These are phyloP conservation scores for Suhomyces vadensis DNA, from an alignment of 805 yeast species.

Conservation along the genomic window DNA sequence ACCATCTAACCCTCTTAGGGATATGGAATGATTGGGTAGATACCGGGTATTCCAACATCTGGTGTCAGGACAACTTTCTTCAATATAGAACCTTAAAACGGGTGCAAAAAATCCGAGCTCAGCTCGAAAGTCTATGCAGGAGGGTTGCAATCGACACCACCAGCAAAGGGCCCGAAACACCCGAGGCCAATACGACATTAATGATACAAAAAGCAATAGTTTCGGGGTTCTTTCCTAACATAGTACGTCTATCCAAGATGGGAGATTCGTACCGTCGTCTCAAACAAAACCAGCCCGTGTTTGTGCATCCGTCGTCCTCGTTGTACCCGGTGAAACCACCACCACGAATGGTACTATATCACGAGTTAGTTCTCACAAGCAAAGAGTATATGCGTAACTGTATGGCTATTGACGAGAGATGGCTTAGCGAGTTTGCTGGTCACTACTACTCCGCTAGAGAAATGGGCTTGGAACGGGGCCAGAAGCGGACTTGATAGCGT, in stretches of 20 bases:
- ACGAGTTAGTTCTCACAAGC: conserved; percentile 80
- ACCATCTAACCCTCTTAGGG: conserved; percentile 73
- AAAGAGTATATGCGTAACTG: conserved; percentile 88
- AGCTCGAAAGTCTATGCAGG: conserved; percentile 60
- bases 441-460: conserved; percentile 46
- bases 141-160: conserved; percentile 44
- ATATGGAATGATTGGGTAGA: conserved; percentile 78
- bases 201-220: conserved; percentile 56
- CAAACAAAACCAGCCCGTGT: conserved; percentile 69
- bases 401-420: conserved; percentile 66
- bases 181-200: conserved; percentile 5
- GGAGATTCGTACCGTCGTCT: conserved; percentile 73
- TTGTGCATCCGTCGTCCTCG: conserved; percentile 84
- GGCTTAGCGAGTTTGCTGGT: conserved; percentile 77
- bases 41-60: conserved; percentile 62
- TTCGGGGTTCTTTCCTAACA: conserved; percentile 69
- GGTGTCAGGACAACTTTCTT: conserved; percentile 85
- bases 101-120: conserved; percentile 70
- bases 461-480: background rate
- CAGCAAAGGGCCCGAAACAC: conserved; percentile 12
- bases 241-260: conserved; percentile 55
- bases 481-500: too few species aligned
- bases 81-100: conserved; percentile 73
- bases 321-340: conserved; percentile 68
- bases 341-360: conserved; percentile 71